Evolutionary conservation across 179 eudicot species (phyloP), one percentile per base, ranked within the genome.

Genomic region (Gypsophila paniculata): DNA sequence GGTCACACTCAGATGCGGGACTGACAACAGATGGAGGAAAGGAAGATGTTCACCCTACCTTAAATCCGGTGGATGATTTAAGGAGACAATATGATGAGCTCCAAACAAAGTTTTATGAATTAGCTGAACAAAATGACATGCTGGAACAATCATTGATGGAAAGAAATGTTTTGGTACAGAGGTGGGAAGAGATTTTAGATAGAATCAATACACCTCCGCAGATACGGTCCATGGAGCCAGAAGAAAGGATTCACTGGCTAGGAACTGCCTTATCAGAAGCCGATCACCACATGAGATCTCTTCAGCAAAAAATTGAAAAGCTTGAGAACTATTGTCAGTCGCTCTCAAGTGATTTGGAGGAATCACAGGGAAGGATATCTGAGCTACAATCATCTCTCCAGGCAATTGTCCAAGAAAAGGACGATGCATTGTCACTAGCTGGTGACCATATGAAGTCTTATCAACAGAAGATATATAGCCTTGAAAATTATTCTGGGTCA

Each of bases 51-150:
- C 89, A 79, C 53, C 81, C 85, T 62, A 75, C 65, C 67, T 51
- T 83, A 61, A 81, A 76, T 74, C 77, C 81, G 17, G 80, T 71
- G 69, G 96, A 92, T 76, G 97, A 94, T 75, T 70, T 85, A 71
- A 84, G 85, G 80, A 84, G 77, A 72, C 84, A 88, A 77, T 88
- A 81, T 77, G 96, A 92, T 68, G 96, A 94, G 78, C 81, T 94
- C 77, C 97, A 92, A 80, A 81, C 82, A 53, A 94, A 82, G 76
- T 94, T 86, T 71, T 90, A 87, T 84, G 91, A 84, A 57, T 79
- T 94, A 82, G 99, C 97, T 74, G 97, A 94, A 78, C 99, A 94
- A 70, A 94, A 94, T 84, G 99, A 92, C 70, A 90, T 94, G 93
- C 89, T 94, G 80, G 99, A 94, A 79, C 95, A 94, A 69, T 94